Percentiles rank a stretch among this genome's conserved stretches.
Conservation (phyloP, 2,329 filamentous ascomycete genomes). For the Lasiodiplodia theobromae region DNA sequence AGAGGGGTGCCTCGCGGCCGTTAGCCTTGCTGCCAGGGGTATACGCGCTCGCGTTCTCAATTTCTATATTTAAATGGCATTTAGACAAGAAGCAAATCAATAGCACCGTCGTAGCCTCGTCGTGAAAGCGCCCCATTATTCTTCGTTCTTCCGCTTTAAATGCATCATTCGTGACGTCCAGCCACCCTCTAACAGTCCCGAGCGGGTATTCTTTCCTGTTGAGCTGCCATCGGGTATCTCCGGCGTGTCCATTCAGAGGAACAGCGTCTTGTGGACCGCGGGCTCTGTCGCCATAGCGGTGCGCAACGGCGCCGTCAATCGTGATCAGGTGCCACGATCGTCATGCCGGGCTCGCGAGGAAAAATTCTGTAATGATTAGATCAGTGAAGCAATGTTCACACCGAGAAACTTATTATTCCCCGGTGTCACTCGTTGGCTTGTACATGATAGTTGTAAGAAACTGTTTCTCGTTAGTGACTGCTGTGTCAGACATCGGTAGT, state of each 20-base stretch:
- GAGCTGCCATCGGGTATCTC: constrained; percentile 4
- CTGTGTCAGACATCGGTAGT: neutral
- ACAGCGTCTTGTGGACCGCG: neutral
- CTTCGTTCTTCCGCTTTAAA: constrained; percentile 17
- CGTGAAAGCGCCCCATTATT: constrained; percentile 4
- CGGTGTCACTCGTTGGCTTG: constrained; percentile 73
- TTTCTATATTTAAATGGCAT: constrained; percentile 21
- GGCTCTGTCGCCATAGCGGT: constrained; percentile 12
- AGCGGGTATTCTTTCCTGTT: constrained; percentile 13
- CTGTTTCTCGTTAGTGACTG: constrained; percentile 54
- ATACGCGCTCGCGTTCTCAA: constrained; percentile 25
- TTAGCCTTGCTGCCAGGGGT: constrained; percentile 13
- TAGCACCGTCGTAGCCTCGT: constrained; percentile 10
- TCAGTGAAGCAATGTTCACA: constrained; percentile 24
- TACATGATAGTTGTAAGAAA: constrained; percentile 98
- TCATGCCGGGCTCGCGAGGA: constrained; percentile 26
- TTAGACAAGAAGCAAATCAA: constrained; percentile 23
- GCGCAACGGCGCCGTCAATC: constrained; percentile 10
- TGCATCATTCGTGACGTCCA: constrained; percentile 5
- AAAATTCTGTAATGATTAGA: constrained; percentile 27
- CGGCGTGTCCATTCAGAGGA: neutral
- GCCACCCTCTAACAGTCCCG: neutral
- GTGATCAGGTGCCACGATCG: constrained; percentile 13
- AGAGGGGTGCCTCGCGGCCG: neutral
- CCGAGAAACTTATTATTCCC: constrained; percentile 30